These are phyloP conservation scores for Pelargonium citronellum DNA, from an alignment of 441 rosid genomes.

Conservation along the genomic window DNA sequence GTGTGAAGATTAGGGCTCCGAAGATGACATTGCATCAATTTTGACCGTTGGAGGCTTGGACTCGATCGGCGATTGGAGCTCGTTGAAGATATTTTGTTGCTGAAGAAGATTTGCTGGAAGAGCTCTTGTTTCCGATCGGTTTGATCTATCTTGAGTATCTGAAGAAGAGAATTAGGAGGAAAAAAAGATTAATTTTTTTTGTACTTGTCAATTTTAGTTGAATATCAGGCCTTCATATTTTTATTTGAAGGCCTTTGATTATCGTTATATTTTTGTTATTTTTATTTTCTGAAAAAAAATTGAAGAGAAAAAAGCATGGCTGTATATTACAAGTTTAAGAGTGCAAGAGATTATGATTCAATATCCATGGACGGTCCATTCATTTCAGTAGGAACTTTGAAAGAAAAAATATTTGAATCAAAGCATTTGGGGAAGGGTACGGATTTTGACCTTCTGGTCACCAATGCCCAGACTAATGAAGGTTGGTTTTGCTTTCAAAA, in stretches of 20 bases:
- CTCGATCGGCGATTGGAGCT: slow-evolving; percentile 14
- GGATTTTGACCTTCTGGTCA: slow-evolving; percentile 91
- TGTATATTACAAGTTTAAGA: slow-evolving; percentile 97
- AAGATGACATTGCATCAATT: neutral
- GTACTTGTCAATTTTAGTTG: slow-evolving; percentile 27
- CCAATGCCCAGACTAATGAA: slow-evolving; percentile 97
- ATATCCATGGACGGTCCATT: slow-evolving; percentile 91
- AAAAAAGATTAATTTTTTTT: slow-evolving; percentile 17
- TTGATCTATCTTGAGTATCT: slow-evolving; percentile 1
- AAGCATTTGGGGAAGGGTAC: slow-evolving; percentile 99
- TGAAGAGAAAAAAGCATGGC: slow-evolving; percentile 52
- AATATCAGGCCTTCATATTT: slow-evolving; percentile 31
- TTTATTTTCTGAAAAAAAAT: slow-evolving; percentile 13
- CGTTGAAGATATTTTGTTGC: neutral
- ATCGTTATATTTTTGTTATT: slow-evolving; percentile 11
- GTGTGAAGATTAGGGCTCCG: slow-evolving; percentile 21
- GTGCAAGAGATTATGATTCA: slow-evolving; percentile 96
- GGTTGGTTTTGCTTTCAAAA: slow-evolving; percentile 60
- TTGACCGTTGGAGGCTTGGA: neutral
- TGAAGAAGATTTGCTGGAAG: neutral
- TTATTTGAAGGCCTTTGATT: slow-evolving; percentile 29
- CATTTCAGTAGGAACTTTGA: slow-evolving; percentile 90
- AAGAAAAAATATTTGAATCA: slow-evolving; percentile 96
- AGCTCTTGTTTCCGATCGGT: neutral
- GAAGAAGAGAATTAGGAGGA: slow-evolving; percentile 14